Evolutionary conservation across 2,329 filamentous ascomycete genomes (phyloP), one percentile per base, ranked within the genome.

Genomic region (Hymenoscyphus albidus): DNA sequence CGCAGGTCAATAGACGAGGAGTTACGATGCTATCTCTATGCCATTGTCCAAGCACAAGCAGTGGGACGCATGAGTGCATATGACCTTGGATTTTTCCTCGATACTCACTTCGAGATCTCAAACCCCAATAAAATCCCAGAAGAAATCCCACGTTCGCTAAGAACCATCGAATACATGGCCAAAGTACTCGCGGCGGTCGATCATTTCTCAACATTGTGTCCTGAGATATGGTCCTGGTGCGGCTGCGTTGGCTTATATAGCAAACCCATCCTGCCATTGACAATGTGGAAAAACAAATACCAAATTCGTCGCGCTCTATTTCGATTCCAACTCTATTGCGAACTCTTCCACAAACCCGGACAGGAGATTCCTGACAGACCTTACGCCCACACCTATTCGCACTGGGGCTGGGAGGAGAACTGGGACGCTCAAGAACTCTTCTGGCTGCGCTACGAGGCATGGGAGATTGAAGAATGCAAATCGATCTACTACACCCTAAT

Each of bases 381-480:
- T 22, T 27, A 27, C 27, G 27, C 27, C 27, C 27, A 27, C 27
- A 27, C 27, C 12, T 9, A 14, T 12, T 42, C 22, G 27, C 27
- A 7, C 16, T 32, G 18, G 5, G 58, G 57, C 31, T 64, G 59
- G 62, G 64, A 66, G 16, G 61, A 62, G 9, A 57, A 58, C 13
- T 32, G 62, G 16, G 16, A 35, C 1, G 55, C 58, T 16, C 64
- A 66, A 59, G 64, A 64, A 39, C 27, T 51, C 16, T 66, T 66
- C 35, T 66, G 58, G 64, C 22, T 62, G 3, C 32, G 59, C 18
- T 66, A 64, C 32, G 58, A 66, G 22, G 62, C 54, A 59, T 66
- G 55, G 59, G 64, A 66, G 42, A 59, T 66, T 22, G 64, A 66
- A 40, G 64, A 66, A 40, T 51, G 61, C 18, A 64, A 66, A 31